These are phyloP conservation scores for Boletus rubescentipes DNA, from an alignment of 768 basidiomycete genomes.

Conservation along the genomic window DNA sequence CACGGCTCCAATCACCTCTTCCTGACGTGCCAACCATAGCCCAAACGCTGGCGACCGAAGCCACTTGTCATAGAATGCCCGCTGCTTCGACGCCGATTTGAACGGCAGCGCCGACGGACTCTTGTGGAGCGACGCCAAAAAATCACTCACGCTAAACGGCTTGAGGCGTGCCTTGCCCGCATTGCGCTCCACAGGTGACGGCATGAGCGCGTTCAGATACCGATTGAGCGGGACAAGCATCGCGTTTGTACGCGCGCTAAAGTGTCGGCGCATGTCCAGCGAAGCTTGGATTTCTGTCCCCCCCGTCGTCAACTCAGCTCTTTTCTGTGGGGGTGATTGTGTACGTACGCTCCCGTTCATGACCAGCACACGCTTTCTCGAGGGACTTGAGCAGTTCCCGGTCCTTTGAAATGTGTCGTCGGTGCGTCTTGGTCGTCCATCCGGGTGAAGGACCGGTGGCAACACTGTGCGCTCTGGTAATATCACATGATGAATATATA, in stretches of 20 bases:
- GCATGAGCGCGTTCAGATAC: constrained; percentile 87
- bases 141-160: constrained; percentile 66
- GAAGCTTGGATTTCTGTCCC: constrained; percentile 58
- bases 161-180: constrained; percentile 45
- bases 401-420: constrained; percentile 85
- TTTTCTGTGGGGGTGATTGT: background rate
- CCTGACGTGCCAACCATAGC: constrained; percentile 75
- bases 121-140: constrained; percentile 69
- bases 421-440: constrained; percentile 78
- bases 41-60: constrained; percentile 76
- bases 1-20: constrained; percentile 62
- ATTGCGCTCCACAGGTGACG: constrained; percentile 52
- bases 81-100: constrained; percentile 59
- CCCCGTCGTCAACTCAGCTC: background rate
- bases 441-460: constrained; percentile 59
- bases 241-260: constrained; percentile 80
- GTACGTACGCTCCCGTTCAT: constrained; percentile 51
- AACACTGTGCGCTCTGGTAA: constrained; percentile 5
- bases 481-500: background rate
- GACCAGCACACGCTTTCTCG: constrained; percentile 57
- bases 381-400: constrained; percentile 67
- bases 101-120: constrained; percentile 76
- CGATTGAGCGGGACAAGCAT: constrained; percentile 88
- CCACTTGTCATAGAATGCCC: constrained; percentile 78
- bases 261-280: constrained; percentile 72